A percentile compares a stretch with the other conserved stretches of the same genome.
Evolutionary conservation across 2,329 filamentous ascomycete genomes (phyloP).

Genomic region (Cladosporium velox): DNA sequence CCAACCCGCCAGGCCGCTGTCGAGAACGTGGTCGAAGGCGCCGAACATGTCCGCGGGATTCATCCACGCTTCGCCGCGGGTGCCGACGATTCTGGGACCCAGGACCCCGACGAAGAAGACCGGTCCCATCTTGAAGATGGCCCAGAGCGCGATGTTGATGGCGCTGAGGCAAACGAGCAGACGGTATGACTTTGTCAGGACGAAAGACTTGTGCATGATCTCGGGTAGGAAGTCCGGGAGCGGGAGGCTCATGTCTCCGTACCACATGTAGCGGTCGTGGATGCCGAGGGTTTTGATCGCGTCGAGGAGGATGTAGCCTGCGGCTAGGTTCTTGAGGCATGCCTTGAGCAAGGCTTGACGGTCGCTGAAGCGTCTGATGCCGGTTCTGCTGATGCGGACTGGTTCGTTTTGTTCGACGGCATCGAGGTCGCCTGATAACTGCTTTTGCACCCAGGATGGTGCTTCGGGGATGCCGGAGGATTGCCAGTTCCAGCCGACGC

Average conservation of each 20-base stretch:
- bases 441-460: constrained; percentile 43
- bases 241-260: constrained; percentile 43
- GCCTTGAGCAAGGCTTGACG: constrained; percentile 38
- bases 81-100: constrained; percentile 60
- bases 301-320: constrained; percentile 70
- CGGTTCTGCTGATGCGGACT: constrained; percentile 33
- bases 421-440: constrained; percentile 40
- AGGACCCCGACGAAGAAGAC: constrained; percentile 62
- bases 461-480: constrained; percentile 50
- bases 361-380: constrained; percentile 41
- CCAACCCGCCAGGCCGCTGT: constrained; percentile 73
- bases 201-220: constrained; percentile 43
- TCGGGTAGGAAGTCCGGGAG: constrained; percentile 50
- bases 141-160: constrained; percentile 62
- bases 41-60: constrained; percentile 61
- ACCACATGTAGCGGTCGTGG: constrained; percentile 67
- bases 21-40: constrained; percentile 55
- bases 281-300: constrained; percentile 67
- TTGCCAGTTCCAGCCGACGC: constrained; percentile 62
- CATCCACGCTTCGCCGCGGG: constrained; percentile 61
- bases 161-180: constrained; percentile 57
- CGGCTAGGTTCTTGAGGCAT: constrained; percentile 46
- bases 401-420: constrained; percentile 22
- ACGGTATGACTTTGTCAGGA: constrained; percentile 58
- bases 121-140: constrained; percentile 62